Evolutionary conservation across 306 rosid species (phyloP), one percentile per base, ranked within the genome.

Genomic region (Cicer yamashitae): DNA sequence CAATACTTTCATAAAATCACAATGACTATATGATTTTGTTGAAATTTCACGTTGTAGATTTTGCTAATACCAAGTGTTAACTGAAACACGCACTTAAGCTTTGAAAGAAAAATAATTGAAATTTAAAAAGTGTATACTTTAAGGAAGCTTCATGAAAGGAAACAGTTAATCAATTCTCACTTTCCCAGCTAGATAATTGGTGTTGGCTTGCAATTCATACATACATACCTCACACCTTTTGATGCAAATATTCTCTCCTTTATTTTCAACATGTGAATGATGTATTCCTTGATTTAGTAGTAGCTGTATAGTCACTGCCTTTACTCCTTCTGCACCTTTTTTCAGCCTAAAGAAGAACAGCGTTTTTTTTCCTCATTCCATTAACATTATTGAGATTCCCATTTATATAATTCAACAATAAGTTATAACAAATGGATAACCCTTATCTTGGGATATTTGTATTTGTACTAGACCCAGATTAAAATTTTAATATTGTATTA

Each of bases 181-280:
- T 25, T 25, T 64, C 57, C 41, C 78, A 71, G 54, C 81, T 62
- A 70, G 67, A 75, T 38, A 65, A 30, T 51, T 67, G 66, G 56
- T 73, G 71, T 52, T 77, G 53, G 67, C 61, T 77, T 82, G 79
- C 71, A 77, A 22, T 62, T 66, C 50, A 65, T 11, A 22, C 2
- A 20, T 20, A 20, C 2, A 22, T 22, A 71, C 52, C 79, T 64
- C 13, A 2, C 74, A 73, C 67, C 80, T 82, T 82, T 82, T 77
- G 58, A 82, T 77, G 82, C 58, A 57, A 76, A 77, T 82, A 77
- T 82, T 77, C 79, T 71, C 72, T 60, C 37, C 63, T 77, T 80
- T 72, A 67, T 63, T 71, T 66, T 76, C 70, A 70, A 40, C 79
- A 77, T 51, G 62, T 76, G 70, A 41, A 22, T 52, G 5, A 53